Evolutionary conservation across 805 yeast species (phyloP).

Genomic region (Yamadazyma olivae): DNA sequence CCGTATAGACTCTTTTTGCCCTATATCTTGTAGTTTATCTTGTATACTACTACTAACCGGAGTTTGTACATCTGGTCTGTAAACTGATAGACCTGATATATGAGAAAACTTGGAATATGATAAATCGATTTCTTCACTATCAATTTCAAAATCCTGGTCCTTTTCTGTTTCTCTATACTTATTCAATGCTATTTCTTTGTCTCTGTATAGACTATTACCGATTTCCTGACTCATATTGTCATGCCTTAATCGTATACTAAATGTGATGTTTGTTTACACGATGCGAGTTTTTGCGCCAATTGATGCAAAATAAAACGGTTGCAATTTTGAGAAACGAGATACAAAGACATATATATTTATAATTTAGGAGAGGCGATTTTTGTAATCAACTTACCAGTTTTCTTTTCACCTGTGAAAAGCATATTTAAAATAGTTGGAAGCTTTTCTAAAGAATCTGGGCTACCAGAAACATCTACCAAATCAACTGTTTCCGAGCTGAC

Average conservation of each 20-base stretch:
- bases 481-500: constrained; percentile 13
- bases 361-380: constrained; percentile 26
- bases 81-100: constrained; percentile 7
- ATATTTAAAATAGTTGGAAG: constrained; percentile 49
- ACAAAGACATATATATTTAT: no score
- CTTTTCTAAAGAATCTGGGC: constrained; percentile 25
- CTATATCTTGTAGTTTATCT: constrained; percentile 12
- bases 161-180: constrained; percentile 21
- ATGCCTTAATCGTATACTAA: not conserved
- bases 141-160: constrained; percentile 22
- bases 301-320: constrained; percentile 1
- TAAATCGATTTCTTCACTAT: constrained; percentile 22
- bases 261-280: not conserved
- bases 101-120: constrained; percentile 39
- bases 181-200: constrained; percentile 1
- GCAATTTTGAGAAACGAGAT: no score
- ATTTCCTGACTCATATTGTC: not conserved
- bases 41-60: constrained; percentile 31
- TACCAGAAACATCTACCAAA: constrained; percentile 29
- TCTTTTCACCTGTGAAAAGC: constrained; percentile 43
- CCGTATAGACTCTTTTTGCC: constrained; percentile 3
- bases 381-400: constrained; percentile 50
- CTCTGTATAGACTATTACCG: not conserved
- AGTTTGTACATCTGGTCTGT: constrained; percentile 12
- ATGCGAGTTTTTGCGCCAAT: not conserved